Evolutionary conservation across 2,329 filamentous ascomycete genomes (phyloP).

Genomic region (Aaosphaeria arxii): DNA sequence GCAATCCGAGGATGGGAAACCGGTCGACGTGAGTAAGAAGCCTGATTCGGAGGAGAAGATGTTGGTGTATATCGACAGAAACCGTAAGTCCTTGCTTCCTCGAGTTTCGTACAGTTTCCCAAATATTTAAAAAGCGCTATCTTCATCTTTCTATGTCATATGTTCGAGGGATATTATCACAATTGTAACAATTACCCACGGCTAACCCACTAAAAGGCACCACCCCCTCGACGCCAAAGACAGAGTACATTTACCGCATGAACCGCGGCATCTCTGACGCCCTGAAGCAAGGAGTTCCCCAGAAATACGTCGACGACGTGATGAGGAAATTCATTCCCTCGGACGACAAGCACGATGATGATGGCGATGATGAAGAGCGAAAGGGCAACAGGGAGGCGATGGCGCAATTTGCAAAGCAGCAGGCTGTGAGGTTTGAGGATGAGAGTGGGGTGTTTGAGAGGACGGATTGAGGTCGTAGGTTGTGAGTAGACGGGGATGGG

Average conservation of each 20-base stretch:
- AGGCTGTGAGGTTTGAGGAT: slow-evolving; percentile 34
- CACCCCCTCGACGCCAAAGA: slow-evolving; percentile 31
- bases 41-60: slow-evolving; percentile 29
- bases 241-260: slow-evolving; percentile 64
- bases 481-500: not conserved
- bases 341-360: slow-evolving; percentile 15
- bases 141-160: too few relatives aligned
- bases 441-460: slow-evolving; percentile 21
- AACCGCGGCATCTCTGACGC: slow-evolving; percentile 62
- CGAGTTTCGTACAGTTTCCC: slow-evolving; percentile 37
- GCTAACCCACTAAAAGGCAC: not conserved
- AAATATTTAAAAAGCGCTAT: slow-evolving; percentile 15
- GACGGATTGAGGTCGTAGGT: not conserved
- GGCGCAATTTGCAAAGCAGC: slow-evolving; percentile 32
- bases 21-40: slow-evolving; percentile 18
- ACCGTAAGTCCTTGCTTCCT: slow-evolving; percentile 19
- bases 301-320: slow-evolving; percentile 53
- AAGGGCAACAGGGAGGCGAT: slow-evolving; percentile 16
- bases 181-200: too few relatives aligned
- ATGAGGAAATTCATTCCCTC: slow-evolving; percentile 52
- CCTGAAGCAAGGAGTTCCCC: slow-evolving; percentile 51
- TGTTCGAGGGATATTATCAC: too few relatives aligned
- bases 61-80: slow-evolving; percentile 60
- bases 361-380: slow-evolving; percentile 10
- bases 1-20: slow-evolving; percentile 8